Percentiles rank a stretch among this genome's conserved stretches.
Conservation (phyloP, 345 rosid species). For the Arabis alpina region DNA sequence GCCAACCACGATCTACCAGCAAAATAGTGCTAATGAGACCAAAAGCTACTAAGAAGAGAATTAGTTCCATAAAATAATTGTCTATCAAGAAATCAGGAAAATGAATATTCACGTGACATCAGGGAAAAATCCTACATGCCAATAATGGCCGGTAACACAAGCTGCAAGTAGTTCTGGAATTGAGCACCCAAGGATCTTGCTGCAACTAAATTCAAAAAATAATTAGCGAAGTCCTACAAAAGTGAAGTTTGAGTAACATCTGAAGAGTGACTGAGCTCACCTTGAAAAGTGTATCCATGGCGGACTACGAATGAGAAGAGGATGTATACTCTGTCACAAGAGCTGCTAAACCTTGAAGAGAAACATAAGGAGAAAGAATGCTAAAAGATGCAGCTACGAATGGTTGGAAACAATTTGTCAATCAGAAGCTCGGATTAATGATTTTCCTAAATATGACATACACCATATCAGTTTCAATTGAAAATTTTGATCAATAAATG, state of each 20-base stretch:
- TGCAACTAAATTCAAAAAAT: conserved; percentile 43
- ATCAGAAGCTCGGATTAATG: too few species aligned
- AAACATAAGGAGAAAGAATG: conserved; percentile 24
- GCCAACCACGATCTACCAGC: too few species aligned
- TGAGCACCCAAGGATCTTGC: conserved; percentile 95
- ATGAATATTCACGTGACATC: too few species aligned
- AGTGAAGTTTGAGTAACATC: conserved; percentile 13
- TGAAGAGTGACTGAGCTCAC: conserved; percentile 41
- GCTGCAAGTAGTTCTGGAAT: conserved; percentile 95
- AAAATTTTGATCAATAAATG: too few species aligned
- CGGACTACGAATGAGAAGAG: conserved; percentile 89
- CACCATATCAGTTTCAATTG: too few species aligned
- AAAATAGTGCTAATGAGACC: too few species aligned
- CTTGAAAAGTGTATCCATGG: conserved; percentile 98
- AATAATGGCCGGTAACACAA: conserved; percentile 65
- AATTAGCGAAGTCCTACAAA: conserved; percentile 4
- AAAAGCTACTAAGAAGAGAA: too few species aligned
- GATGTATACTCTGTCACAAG: conserved; percentile 88
- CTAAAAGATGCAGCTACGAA: conserved; percentile 4
- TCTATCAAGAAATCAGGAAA: too few species aligned
- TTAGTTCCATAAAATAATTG: too few species aligned
- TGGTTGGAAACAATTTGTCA: too few species aligned
- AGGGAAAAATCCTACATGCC: too few species aligned
- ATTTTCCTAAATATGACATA: too few species aligned
- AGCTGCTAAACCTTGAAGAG: conserved; percentile 85